A percentile compares a stretch with the other conserved stretches of the same genome.
phyloP scores from a whole-genome alignment of 768 basidiomycete genomes.

The Pleurotus giganteus region DNA sequence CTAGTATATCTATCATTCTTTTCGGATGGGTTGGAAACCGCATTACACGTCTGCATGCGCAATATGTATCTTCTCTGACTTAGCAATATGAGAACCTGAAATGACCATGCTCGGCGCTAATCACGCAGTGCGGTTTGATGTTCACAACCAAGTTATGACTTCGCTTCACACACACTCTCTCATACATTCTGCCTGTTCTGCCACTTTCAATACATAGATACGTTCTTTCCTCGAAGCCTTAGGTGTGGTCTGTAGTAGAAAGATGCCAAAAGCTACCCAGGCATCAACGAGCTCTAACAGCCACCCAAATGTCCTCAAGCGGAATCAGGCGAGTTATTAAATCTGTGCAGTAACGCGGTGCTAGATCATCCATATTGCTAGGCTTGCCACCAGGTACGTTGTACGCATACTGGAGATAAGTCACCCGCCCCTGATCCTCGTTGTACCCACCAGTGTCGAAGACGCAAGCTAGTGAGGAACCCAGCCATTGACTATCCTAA shows the following conservation, averaged over 20 bases:
- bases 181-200: too few relatives aligned
- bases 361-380: constrained; percentile 17
- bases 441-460: constrained; percentile 54
- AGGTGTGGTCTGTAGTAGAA: constrained; percentile 2
- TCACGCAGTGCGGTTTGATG: not conserved
- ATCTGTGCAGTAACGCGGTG: not conserved
- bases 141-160: not conserved
- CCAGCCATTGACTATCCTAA: constrained; percentile 10
- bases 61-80: constrained; percentile 1
- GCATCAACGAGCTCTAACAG: constrained; percentile 23
- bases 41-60: constrained; percentile 1
- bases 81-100: not conserved
- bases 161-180: constrained; percentile 5
- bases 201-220: not conserved
- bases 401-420: constrained; percentile 3
- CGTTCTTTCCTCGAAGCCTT: too few relatives aligned
- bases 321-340: constrained; percentile 43
- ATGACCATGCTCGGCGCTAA: not conserved
- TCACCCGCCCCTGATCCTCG: constrained; percentile 17
- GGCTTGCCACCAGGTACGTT: constrained; percentile 55
- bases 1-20: constrained; percentile 1
- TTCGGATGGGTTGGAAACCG: constrained; percentile 2
- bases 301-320: constrained; percentile 48
- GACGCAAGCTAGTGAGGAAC: constrained; percentile 63
- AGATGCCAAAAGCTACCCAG: constrained; percentile 38